Conservation (phyloP, 2,329 filamentous ascomycete genomes). For the Cordyceps cateniannulata region DNA sequence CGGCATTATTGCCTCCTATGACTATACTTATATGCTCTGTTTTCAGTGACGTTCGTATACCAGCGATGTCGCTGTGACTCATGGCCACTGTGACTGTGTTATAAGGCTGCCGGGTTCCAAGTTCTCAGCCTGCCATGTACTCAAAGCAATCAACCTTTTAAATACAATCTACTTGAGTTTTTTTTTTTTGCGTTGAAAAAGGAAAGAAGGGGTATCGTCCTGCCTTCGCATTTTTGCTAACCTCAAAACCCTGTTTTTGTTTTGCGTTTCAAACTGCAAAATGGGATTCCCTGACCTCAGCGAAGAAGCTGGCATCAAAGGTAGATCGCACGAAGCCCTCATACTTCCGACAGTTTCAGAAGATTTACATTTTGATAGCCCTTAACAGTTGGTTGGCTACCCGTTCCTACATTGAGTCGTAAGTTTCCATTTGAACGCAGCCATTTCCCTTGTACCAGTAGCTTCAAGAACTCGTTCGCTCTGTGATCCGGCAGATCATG, state of each 20-base stretch:
- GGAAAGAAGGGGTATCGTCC: too few relatives aligned
- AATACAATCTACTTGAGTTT: too few relatives aligned
- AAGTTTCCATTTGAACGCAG: conserved; percentile 34
- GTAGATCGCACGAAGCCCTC: conserved; percentile 25
- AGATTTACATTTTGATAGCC: conserved; percentile 32
- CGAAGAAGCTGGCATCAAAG: conserved; percentile 53
- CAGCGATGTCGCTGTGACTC: background rate
- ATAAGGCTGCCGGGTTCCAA: background rate
- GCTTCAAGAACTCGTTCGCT: background rate
- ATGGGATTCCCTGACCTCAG: conserved; percentile 67
- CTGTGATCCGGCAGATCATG: background rate
- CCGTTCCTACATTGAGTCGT: conserved; percentile 78
- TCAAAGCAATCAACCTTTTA: background rate
- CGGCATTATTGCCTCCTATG: too few relatives aligned
- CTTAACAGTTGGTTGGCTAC: conserved; percentile 68
- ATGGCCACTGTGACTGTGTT: background rate
- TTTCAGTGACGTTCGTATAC: background rate
- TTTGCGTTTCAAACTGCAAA: conserved; percentile 21
- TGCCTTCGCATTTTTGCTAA: background rate
- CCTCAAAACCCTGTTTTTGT: background rate
- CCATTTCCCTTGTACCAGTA: background rate
- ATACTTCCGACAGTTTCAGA: too few relatives aligned
- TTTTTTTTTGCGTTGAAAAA: too few relatives aligned
- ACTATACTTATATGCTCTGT: background rate
- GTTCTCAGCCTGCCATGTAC: background rate